Conservation (phyloP, 2,329 filamentous ascomycete genomes). For the Aureobasidium sp. region DNA sequence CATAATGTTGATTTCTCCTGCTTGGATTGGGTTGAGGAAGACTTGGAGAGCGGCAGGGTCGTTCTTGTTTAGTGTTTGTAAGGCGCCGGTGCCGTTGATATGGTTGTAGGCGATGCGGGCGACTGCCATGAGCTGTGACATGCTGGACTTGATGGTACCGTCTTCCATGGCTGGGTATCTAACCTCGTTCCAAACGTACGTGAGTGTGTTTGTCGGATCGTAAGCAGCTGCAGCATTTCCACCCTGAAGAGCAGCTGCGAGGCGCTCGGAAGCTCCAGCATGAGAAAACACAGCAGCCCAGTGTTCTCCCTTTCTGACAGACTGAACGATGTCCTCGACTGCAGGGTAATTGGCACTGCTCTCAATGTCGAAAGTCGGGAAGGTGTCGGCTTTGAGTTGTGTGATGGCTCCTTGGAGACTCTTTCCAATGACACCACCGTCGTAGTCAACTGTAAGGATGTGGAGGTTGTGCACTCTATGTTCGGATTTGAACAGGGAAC, state of each 20-base stretch:
- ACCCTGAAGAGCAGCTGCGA: conserved; percentile 30
- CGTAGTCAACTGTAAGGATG: conserved; percentile 24
- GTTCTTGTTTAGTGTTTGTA: conserved; percentile 18
- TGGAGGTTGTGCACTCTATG: conserved; percentile 18
- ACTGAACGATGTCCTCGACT: conserved; percentile 16
- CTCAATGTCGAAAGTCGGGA: not conserved
- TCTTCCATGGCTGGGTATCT: conserved; percentile 34
- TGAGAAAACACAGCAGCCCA: conserved; percentile 24
- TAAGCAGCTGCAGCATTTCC: conserved; percentile 27
- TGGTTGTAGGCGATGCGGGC: conserved; percentile 28
- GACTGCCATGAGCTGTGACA: conserved; percentile 27
- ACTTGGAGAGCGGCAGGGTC: conserved; percentile 26
- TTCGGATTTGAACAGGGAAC: conserved; percentile 18
- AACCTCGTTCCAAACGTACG: conserved; percentile 38
- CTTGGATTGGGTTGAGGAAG: conserved; percentile 31
- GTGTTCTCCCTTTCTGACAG: conserved; percentile 21
- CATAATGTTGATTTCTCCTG: conserved; percentile 30
- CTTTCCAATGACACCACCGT: conserved; percentile 17
- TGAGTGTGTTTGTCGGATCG: conserved; percentile 28
- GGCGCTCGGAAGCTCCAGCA: conserved; percentile 29
- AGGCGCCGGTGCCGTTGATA: conserved; percentile 24
- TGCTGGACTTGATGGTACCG: conserved; percentile 22
- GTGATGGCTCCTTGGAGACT: not conserved
- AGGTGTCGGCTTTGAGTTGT: not conserved
- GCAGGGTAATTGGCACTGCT: conserved; percentile 9